Percentiles rank a stretch among this genome's conserved stretches.
Evolutionary conservation across 176 grass and related monocot species (phyloP).

Genomic region (Avena insularis): DNA sequence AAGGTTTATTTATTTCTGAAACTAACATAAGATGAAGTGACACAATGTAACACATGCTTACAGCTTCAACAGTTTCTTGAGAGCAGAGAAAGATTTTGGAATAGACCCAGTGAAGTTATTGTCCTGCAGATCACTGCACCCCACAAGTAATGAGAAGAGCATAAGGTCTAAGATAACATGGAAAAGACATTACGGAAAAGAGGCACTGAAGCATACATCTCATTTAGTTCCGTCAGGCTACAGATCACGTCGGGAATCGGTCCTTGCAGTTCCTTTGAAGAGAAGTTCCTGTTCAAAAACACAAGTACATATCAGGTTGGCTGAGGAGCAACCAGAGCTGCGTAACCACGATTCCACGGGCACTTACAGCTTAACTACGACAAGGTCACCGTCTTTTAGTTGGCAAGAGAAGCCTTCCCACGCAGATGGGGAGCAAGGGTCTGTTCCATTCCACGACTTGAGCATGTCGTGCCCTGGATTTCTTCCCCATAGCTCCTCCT

Average conservation of each 20-base stretch:
- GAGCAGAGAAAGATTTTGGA: conserved; percentile 56
- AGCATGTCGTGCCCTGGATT: conserved; percentile 63
- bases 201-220: conserved; percentile 56
- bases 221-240: conserved; percentile 52
- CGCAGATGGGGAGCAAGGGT: conserved; percentile 56
- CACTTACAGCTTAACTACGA: conserved; percentile 64
- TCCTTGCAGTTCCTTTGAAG: conserved; percentile 59
- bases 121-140: conserved; percentile 53
- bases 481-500: conserved; percentile 45
- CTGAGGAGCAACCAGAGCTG: neutral
- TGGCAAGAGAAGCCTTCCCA: conserved; percentile 63
- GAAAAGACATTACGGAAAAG: neutral
- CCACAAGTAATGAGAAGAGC: conserved; percentile 27
- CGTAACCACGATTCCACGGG: neutral
- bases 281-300: conserved; percentile 57
- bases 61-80: conserved; percentile 55
- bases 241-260: conserved; percentile 44
- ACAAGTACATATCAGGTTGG: conserved; percentile 17
- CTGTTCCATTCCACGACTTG: conserved; percentile 54
- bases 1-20: neutral
- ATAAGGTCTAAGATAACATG: conserved; percentile 19
- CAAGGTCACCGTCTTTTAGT: conserved; percentile 20
- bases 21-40: neutral
- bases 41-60: conserved; percentile 42
- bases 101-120: conserved; percentile 72